These are phyloP conservation scores for Clarireedia paspali DNA, from an alignment of 2,329 filamentous ascomycete species.

Conservation along the genomic window DNA sequence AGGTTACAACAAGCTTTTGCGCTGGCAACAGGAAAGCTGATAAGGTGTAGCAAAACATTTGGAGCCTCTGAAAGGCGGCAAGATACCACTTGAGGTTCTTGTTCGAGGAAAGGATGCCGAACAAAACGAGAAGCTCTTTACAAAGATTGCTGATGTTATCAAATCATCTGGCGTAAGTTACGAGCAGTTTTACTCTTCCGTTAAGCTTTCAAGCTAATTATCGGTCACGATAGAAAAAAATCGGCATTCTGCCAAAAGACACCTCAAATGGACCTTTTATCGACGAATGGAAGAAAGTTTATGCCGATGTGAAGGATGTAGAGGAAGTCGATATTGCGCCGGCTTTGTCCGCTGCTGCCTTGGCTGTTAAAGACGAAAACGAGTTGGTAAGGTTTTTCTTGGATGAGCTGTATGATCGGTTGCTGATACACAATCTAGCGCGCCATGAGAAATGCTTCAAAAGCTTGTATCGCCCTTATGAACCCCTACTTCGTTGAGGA, in stretches of 20 bases:
- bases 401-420: conserved; percentile 1
- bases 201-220: no score
- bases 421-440: conserved; percentile 40
- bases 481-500: conserved; percentile 96
- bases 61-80: conserved; percentile 83
- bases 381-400: conserved; percentile 54
- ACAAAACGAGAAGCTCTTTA: conserved; percentile 85
- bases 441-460: conserved; percentile 87
- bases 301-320: conserved; percentile 70
- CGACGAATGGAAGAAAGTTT: conserved; percentile 90
- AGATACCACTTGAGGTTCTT: conserved; percentile 85
- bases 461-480: conserved; percentile 90
- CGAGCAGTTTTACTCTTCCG: not conserved
- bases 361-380: conserved; percentile 90
- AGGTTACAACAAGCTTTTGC: not conserved
- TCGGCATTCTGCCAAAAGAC: conserved; percentile 81
- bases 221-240: conserved; percentile 59
- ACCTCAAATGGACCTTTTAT: conserved; percentile 79
- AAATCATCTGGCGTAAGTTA: conserved; percentile 73
- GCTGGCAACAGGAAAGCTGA: conserved; percentile 28
- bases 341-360: conserved; percentile 74
- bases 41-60: conserved; percentile 70
- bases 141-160: conserved; percentile 76
- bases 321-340: conserved; percentile 81
- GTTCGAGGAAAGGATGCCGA: conserved; percentile 86